Conservation (phyloP, 2,329 filamentous ascomycete species). For the Cryoendolithus antarcticus region DNA sequence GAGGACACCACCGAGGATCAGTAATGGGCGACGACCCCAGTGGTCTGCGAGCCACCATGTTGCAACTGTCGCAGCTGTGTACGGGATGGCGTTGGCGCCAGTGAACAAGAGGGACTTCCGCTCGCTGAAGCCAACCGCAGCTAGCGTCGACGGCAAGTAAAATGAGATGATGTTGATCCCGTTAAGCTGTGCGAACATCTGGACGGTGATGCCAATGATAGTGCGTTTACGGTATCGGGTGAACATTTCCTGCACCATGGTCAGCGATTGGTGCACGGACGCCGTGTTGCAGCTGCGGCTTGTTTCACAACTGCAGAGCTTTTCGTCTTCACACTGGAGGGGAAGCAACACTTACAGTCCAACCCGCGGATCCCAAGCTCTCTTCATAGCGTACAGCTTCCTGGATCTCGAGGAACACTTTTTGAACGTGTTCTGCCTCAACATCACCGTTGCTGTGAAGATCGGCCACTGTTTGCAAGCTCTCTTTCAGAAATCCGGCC, state of each 20-base stretch:
- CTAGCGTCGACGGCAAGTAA: constrained; percentile 86
- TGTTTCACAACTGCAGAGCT: too few relatives aligned
- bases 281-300: constrained; percentile 52
- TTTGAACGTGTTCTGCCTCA: constrained; percentile 88
- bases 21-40: constrained; percentile 74
- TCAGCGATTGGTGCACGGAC: constrained; percentile 83
- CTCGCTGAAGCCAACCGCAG: constrained; percentile 80
- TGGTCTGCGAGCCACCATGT: constrained; percentile 91
- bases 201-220: constrained; percentile 93
- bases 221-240: constrained; percentile 75
- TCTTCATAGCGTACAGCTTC: constrained; percentile 83
- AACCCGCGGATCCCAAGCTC: constrained; percentile 80
- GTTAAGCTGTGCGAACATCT: constrained; percentile 84
- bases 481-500: constrained; percentile 5
- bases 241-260: constrained; percentile 79
- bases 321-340: too few relatives aligned
- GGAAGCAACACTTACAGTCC: constrained; percentile 76
- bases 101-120: constrained; percentile 88
- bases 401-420: constrained; percentile 83
- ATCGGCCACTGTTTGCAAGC: constrained; percentile 72
- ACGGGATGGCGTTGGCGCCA: constrained; percentile 80
- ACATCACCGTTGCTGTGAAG: constrained; percentile 62
- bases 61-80: constrained; percentile 77
- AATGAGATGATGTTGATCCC: constrained; percentile 98
- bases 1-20: constrained; percentile 71